A percentile compares a stretch with the other conserved stretches of the same genome.
Evolutionary conservation across 495 filamentous ascomycete genomes (phyloP).

Genomic region (Bombardia bombarda): DNA sequence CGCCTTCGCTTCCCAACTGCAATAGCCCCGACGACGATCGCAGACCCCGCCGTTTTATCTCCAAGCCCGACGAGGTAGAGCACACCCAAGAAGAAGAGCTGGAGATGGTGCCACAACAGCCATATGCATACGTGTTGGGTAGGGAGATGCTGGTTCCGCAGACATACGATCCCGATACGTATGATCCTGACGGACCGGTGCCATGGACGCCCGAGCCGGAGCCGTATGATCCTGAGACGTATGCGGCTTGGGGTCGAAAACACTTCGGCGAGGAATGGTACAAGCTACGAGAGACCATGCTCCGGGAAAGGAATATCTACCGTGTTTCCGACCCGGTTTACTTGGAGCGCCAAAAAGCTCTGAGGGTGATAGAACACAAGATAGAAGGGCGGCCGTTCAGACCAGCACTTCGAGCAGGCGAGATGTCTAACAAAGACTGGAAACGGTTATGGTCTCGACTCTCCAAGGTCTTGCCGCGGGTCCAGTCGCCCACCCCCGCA

Average conservation of each 20-base stretch:
- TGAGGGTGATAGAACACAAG: slow-evolving; percentile 6
- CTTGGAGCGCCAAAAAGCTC: slow-evolving; percentile 3
- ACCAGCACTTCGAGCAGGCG: neutral
- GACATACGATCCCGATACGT: slow-evolving; percentile 5
- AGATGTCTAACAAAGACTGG: slow-evolving; percentile 3
- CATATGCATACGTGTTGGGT: neutral
- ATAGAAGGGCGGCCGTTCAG: slow-evolving; percentile 2
- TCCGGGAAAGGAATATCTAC: slow-evolving; percentile 10
- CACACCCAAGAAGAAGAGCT: slow-evolving; percentile 1
- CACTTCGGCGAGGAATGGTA: slow-evolving; percentile 12
- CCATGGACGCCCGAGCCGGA: slow-evolving; percentile 11
- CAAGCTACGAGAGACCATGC: slow-evolving; percentile 7
- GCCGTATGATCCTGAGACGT: slow-evolving; percentile 6
- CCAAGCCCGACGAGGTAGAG: neutral
- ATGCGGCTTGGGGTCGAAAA: slow-evolving; percentile 10
- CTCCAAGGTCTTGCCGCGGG: slow-evolving; percentile 1
- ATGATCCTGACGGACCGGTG: neutral
- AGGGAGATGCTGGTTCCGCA: slow-evolving; percentile 2
- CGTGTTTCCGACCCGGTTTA: slow-evolving; percentile 3
- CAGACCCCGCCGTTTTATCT: neutral
- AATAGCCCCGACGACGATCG: slow-evolving; percentile 2
- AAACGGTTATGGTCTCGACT: slow-evolving; percentile 5
- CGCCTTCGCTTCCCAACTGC: slow-evolving; percentile 2
- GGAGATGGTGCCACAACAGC: neutral
- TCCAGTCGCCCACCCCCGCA: neutral